Conservation (phyloP, 306 rosid species). For the Luffa acutangula region DNA sequence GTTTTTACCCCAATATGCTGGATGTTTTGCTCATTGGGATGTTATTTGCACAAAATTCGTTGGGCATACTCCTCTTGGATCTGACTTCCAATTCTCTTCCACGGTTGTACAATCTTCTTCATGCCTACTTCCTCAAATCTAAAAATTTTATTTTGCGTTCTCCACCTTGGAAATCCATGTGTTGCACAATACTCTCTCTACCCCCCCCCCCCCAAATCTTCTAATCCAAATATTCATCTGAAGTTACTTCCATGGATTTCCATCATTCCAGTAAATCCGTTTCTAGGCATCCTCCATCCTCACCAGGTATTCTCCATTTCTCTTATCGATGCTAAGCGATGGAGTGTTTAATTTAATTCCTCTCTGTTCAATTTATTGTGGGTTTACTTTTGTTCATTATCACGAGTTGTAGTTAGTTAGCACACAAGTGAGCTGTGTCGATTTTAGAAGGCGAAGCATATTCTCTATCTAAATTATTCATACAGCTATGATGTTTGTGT, state of each 20-base stretch:
- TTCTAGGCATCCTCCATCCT: not conserved
- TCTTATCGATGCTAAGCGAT: not conserved
- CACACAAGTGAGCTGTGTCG: not conserved
- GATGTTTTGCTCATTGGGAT: too few species aligned
- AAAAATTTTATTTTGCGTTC: too few species aligned
- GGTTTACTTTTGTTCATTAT: not conserved
- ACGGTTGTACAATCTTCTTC: too few species aligned
- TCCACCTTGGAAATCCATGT: too few species aligned
- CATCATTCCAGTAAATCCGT: not conserved
- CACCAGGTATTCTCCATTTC: not conserved
- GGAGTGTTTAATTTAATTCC: not conserved
- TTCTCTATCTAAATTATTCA: not conserved
- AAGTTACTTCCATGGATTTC: not conserved
- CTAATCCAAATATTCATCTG: not conserved
- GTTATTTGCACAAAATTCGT: too few species aligned
- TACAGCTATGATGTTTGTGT: not conserved
- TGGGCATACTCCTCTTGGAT: too few species aligned
- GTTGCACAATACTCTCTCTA: too few species aligned
- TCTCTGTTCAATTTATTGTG: not conserved
- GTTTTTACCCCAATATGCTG: too few species aligned
- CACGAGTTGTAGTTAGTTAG: not conserved
- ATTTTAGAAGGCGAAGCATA: not conserved
- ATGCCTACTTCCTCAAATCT: too few species aligned
- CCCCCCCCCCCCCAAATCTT: too few species aligned
- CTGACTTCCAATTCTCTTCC: too few species aligned